phyloP scores from a whole-genome alignment of 1,284 basidiomycete genomes.

The Ganoderma boninense region DNA sequence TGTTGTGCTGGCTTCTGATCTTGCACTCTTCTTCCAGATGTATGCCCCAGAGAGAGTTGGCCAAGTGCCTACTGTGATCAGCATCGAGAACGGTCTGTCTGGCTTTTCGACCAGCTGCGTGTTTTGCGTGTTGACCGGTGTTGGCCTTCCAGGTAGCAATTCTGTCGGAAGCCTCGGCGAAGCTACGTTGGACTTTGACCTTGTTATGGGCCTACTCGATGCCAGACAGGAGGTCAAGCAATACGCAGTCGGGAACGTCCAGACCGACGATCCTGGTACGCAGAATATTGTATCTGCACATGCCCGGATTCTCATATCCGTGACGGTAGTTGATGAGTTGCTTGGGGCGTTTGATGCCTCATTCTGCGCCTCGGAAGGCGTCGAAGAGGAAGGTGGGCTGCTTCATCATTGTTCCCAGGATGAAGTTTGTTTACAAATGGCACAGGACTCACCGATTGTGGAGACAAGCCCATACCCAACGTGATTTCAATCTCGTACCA shows the following conservation, averaged over 20 bases:
- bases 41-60: conserved; percentile 45
- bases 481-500: conserved; percentile 49
- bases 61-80: conserved; percentile 29
- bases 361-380: conserved; percentile 1
- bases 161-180: conserved; percentile 53
- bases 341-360: conserved; percentile 12
- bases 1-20: conserved; percentile 50
- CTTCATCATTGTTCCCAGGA: too few species aligned
- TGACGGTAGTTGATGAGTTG: conserved; percentile 13
- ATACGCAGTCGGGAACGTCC: not conserved
- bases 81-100: conserved; percentile 53
- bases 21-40: conserved; percentile 51
- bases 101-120: not conserved
- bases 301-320: not conserved
- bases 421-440: conserved; percentile 41
- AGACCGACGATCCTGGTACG: not conserved
- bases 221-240: conserved; percentile 1
- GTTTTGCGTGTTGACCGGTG: not conserved
- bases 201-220: conserved; percentile 52
- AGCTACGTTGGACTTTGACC: conserved; percentile 60
- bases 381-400: conserved; percentile 48
- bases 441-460: conserved; percentile 49
- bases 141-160: conserved; percentile 24
- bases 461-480: conserved; percentile 43
- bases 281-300: too few species aligned